phyloP scores from a whole-genome alignment of 179 eudicot species.

The Kewa caespitosa region DNA sequence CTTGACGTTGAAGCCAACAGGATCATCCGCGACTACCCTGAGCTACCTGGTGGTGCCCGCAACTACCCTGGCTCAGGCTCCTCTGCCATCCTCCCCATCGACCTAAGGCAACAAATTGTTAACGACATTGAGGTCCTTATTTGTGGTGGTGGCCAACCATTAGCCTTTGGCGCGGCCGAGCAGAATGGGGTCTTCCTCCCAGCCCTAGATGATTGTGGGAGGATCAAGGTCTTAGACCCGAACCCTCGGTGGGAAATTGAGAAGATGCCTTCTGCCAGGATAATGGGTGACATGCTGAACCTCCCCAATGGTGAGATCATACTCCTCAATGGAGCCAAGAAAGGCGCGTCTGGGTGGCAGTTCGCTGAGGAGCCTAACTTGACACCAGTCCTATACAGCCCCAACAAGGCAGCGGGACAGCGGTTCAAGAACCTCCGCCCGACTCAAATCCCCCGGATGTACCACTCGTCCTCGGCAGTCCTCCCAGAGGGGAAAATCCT shows the following conservation, averaged over 20 bases:
- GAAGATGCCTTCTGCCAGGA: conserved; percentile 59
- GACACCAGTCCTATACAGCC: conserved; percentile 33
- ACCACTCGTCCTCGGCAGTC: conserved; percentile 39
- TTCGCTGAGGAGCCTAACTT: conserved; percentile 35
- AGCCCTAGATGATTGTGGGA: conserved; percentile 59
- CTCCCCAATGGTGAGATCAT: conserved; percentile 65
- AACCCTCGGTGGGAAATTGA: conserved; percentile 61
- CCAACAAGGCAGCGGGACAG: conserved; percentile 25
- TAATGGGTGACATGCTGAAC: conserved; percentile 80
- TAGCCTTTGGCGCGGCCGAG: conserved; percentile 34
- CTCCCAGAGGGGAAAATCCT: conserved; percentile 29
- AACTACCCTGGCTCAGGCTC: conserved; percentile 83
- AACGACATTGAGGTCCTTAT: conserved; percentile 45
- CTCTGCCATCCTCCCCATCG: conserved; percentile 63
- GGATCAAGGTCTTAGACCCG: conserved; percentile 35
- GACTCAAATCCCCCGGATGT: conserved; percentile 37
- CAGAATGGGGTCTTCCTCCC: conserved; percentile 33
- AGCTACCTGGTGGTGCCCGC: conserved; percentile 57
- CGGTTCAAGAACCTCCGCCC: conserved; percentile 25
- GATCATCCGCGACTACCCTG: conserved; percentile 49
- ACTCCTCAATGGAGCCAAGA: conserved; percentile 61
- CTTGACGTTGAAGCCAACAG: conserved; percentile 43
- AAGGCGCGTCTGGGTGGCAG: conserved; percentile 72
- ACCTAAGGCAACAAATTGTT: conserved; percentile 16
- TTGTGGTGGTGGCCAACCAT: conserved; percentile 58